Conservation (phyloP, 2,329 filamentous ascomycete genomes). For the Xylariomycetidae sp. region DNA sequence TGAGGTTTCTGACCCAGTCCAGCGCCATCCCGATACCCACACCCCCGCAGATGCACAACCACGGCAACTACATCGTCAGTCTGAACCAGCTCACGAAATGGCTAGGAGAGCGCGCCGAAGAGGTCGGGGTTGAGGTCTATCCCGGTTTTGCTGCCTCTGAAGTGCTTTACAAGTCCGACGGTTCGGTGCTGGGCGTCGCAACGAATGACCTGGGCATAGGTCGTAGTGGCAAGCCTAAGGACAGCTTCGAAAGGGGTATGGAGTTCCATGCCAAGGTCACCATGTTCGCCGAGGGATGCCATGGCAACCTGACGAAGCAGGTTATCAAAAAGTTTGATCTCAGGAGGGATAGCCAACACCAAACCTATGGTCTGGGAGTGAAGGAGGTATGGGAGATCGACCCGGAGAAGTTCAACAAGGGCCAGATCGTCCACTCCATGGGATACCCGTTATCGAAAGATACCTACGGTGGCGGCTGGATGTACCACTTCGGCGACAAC, state of each 20-base stretch:
- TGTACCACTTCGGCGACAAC: slow-evolving; percentile 99
- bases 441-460: slow-evolving; percentile 84
- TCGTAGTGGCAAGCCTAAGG: slow-evolving; percentile 77
- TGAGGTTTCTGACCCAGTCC: slow-evolving; percentile 88
- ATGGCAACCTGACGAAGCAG: slow-evolving; percentile 92
- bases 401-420: slow-evolving; percentile 85
- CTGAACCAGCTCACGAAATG: slow-evolving; percentile 93
- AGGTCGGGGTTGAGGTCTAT: slow-evolving; percentile 92
- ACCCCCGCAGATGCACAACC: slow-evolving; percentile 96
- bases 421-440: slow-evolving; percentile 82
- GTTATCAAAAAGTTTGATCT: slow-evolving; percentile 92
- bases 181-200: slow-evolving; percentile 86
- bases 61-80: slow-evolving; percentile 96
- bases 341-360: slow-evolving; percentile 79
- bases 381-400: slow-evolving; percentile 98
- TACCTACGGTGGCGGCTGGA: slow-evolving; percentile 96
- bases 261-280: slow-evolving; percentile 93
- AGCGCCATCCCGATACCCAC: slow-evolving; percentile 73
- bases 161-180: slow-evolving; percentile 79
- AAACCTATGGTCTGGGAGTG: slow-evolving; percentile 90
- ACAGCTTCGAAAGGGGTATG: slow-evolving; percentile 93
- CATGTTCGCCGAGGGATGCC: slow-evolving; percentile 89
- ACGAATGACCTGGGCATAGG: slow-evolving; percentile 90
- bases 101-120: slow-evolving; percentile 94
- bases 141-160: slow-evolving; percentile 93